Evolutionary conservation across 495 filamentous ascomycete species (phyloP), one percentile per base, ranked within the genome.

Genomic region (Neurospora tetraspora): DNA sequence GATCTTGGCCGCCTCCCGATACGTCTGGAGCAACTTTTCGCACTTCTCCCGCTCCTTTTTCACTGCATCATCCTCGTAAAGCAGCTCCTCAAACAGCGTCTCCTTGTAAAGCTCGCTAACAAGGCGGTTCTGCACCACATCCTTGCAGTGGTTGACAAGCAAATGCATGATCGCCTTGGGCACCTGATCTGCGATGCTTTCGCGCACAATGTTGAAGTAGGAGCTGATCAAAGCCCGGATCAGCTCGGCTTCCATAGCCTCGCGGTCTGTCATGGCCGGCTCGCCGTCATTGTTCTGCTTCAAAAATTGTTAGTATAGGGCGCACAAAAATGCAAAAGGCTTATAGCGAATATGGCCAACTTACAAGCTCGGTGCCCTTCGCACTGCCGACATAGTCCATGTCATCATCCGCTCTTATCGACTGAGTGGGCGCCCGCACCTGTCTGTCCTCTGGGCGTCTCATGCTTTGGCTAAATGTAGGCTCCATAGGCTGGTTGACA

Each of bases 81-180:
- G 86, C 72, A 99, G 85, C 77, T 99, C 96, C 70, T 93, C 87
- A 77, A 99, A 99, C 37, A 96, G 83, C n/a, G 90, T 86, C 80
- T 99, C 96, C 80, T 92, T 94, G 83, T 99, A 99, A 37, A 99
- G 86, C 78, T 98, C 93, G 77, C 92, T 97, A 45, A 99, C 96
- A 12, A 99, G 89, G 43, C 96, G 88, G 80, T 99, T 99, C 81
- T 99, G 96, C 39, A 99, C 94, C 5, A 93, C 94, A 74, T 99
- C 96, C 80, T 98, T 99, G 81, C 92, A 96, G 83, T 97, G 92
- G 82, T 99, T 98, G 76, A 99, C 96, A 65, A 99, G 89, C 12
- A 99, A 90, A 78, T 99, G 96, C 96, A 99, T 99, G 76, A 99
- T 91, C 2, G 96, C 96, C 83, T 99, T 99, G 68, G 96, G 96